Base-by-base conservation (phyloP, 2,329 filamentous ascomycete species). In the Sporothrix brunneoviolacea region DNA sequence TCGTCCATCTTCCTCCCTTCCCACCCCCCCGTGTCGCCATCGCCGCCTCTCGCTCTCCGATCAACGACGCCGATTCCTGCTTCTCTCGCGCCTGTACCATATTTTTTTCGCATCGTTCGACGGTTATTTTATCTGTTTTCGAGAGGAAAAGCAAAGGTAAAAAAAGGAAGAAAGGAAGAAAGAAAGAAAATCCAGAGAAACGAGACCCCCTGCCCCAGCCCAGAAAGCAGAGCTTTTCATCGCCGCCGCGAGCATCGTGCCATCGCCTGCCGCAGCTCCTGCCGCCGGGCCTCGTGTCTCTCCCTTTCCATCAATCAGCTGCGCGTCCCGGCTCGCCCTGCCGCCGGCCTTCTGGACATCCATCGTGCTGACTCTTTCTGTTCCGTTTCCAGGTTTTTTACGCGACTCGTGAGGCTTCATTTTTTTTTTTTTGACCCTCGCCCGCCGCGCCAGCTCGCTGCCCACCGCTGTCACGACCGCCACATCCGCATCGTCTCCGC, bases 91-190 rank as follows among this genome's bases (percentile, higher is more conserved):
- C 35, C 32, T 30, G 16, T 28, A 43, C 38, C 22, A 21, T 28
- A 21, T 39, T 21, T 22, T 22, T 41, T 48, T 24, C 32, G 18
- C 39, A 52, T 39, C 32, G 7, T 28, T 38, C 39, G 39, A 32
- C 43, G 44, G 30, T 33, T 30, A 44, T 45, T 52, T 36, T 43
- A 44, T 48, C 42, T 19, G 41, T 24, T 6, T 18, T 24, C 27
- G 19, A 27, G 19, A 36, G 21, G 28, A 45, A 40, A 46, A 30
- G 42, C 30, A 41, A 46, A 46, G 40, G 36, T 21, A 10, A 33
- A 18, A 28, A 28, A 28, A 28, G n/a, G n/a, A n/a, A n/a, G n/a
- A n/a, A n/a, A n/a, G n/a, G n/a, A n/a, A n/a, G n/a, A n/a, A 46
- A 45, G 36, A 30, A 10, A 33, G 24, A 28, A 28, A 28, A 28